Base-by-base conservation (phyloP, 2,329 filamentous ascomycete species). In the Cytospora leucostoma region DNA sequence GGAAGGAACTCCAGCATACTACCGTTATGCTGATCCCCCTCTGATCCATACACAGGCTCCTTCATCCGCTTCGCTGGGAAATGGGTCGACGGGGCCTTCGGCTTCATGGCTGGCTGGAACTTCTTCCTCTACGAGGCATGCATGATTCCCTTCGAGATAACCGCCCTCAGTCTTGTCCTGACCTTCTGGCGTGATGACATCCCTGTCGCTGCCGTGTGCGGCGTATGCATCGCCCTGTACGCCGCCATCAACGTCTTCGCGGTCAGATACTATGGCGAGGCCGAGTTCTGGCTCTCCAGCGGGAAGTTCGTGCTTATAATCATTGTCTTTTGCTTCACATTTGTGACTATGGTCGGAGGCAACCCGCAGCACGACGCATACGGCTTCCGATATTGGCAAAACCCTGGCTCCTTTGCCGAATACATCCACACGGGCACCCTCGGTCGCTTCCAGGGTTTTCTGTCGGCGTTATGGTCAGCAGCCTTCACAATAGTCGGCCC, bases 281-380 rank as follows among this genome's bases (percentile, higher is more conserved):
- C 88, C 10, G 90, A 93, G 71, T 93, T 93, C 69, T 88, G 83
- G 82, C 77, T 87, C 2, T 82, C 84, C 2, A 77, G 75, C 44
- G 86, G 86, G 66, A 90, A 91, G 72, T 80, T 90, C 40, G 73
- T 91, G 21, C 79, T 91, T 54, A 89, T 89, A 67, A 77, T 88
- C 62, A 85, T 87, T 8, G 78, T 91, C 61, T 88, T 92, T 72
- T 77, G 81, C 71, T 93, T 89, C 75, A 93, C 91, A 15, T 90
- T 94, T 71, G 81, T 94, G 68, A 88, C 86, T 53, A 92, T 93
- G 88, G 79, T 92, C 7, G 91, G 90, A 34, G 91, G 89, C 35
- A 93, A 93, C 68, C 91, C 91, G 0, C 73, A 86, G 11, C 78
- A 84, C 56, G 87, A 90, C 69, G 79, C 85, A 1, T 91, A 87